Evolutionary conservation across 179 eudicot genomes (phyloP).

Genomic region (Spinacia oleracea): DNA sequence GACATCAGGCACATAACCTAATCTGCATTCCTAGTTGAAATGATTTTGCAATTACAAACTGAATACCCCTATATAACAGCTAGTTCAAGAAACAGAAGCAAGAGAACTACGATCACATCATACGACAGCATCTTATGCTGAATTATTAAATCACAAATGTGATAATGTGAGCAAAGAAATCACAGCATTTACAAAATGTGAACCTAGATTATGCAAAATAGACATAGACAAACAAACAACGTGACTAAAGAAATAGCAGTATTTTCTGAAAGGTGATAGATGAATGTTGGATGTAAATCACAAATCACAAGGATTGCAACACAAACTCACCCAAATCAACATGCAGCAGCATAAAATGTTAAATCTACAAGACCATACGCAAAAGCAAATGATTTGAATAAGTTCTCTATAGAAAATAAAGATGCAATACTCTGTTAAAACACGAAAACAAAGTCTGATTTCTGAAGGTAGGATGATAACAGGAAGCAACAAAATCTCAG

Average conservation of each 20-base stretch:
- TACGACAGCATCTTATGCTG: too few species aligned
- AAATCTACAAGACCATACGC: not conserved
- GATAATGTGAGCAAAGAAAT: too few species aligned
- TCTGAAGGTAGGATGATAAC: not conserved
- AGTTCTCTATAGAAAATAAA: too few species aligned
- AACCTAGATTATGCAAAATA: too few species aligned
- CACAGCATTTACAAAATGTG: too few species aligned
- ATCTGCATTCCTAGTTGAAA: not conserved
- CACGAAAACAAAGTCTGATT: not conserved
- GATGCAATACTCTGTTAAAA: too few species aligned
- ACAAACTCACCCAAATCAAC: not conserved
- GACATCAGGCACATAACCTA: not conserved
- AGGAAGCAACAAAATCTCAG: not conserved
- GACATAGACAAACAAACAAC: too few species aligned
- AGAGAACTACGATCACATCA: not conserved
- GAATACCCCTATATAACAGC: not conserved
- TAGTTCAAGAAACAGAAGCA: not conserved
- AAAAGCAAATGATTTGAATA: not conserved
- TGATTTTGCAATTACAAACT: not conserved
- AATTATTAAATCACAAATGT: too few species aligned
- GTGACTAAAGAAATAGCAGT: too few species aligned
- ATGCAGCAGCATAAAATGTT: not conserved
- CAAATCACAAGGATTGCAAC: too few species aligned
- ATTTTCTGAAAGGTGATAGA: too few species aligned
- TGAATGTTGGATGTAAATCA: too few species aligned